Conservation (phyloP, 306 rosid genomes). For the Prunus campanulata region DNA sequence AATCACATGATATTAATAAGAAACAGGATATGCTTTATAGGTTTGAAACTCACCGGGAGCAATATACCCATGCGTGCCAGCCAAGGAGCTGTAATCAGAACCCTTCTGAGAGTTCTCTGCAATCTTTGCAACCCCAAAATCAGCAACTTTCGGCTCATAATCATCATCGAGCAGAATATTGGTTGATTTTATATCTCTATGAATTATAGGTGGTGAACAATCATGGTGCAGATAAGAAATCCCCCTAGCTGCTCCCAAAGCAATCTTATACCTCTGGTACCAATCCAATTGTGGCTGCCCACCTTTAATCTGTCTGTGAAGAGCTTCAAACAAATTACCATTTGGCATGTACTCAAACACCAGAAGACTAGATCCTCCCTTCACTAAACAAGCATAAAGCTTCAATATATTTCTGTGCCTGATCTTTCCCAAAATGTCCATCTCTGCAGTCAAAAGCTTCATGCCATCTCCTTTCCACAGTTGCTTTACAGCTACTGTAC, state of each 20-base stretch:
- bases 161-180: constrained; percentile 79
- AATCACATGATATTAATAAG: not conserved
- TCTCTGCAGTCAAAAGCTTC: constrained; percentile 78
- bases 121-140: constrained; percentile 89
- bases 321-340: constrained; percentile 81
- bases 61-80: constrained; percentile 93
- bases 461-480: constrained; percentile 60
- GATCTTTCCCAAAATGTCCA: constrained; percentile 82
- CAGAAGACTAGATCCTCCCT: constrained; percentile 63
- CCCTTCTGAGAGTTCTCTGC: constrained; percentile 50
- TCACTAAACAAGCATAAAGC: constrained; percentile 81
- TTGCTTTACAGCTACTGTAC: constrained; percentile 76
- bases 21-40: not conserved
- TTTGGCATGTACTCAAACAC: constrained; percentile 90
- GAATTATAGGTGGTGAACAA: constrained; percentile 77
- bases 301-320: constrained; percentile 56
- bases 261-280: constrained; percentile 75
- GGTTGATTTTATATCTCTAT: constrained; percentile 88
- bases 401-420: constrained; percentile 84
- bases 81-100: constrained; percentile 59
- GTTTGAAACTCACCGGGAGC: constrained; percentile 80
- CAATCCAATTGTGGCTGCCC: constrained; percentile 63
- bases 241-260: constrained; percentile 87
- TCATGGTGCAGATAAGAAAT: constrained; percentile 94
- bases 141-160: constrained; percentile 88